Base-by-base conservation (phyloP, 768 basidiomycete species). In the Rhizopogon rudus region DNA sequence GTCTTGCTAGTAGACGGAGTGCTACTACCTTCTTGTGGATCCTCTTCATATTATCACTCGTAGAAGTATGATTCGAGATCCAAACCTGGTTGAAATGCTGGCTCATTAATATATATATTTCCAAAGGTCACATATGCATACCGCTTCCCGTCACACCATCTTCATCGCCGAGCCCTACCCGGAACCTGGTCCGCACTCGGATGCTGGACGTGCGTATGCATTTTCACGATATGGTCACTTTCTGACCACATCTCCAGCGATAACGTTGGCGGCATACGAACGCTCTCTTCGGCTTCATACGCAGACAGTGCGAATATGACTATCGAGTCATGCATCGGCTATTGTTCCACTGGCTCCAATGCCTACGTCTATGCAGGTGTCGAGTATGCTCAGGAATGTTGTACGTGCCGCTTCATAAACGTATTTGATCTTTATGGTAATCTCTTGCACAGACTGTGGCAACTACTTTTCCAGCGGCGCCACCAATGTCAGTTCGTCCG, bases 341-440 rank as follows among this genome's bases (percentile, higher is more conserved):
- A 72, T 59, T 81, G 80, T 44, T 68, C 66, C 8, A 66, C 68
- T 14, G 68, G 64, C 1, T 22, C 53, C 17, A 68, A 70, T 41
- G 35, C 68, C 5, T 88, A 75, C 64, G 68, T 84, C 55, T 88
- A 80, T 60, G 87, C 88, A 16, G 90, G 90, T 13, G 76, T 83
- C 16, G 88, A 91, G 68, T 90, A 77, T 58, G 79, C 75, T 20
- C 73, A 78, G 56, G 80, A 86, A 67, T 87, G 83, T 70, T 86
- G 84, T 85, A 66, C 56, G 79, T 63, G 44, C 5, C 56, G 35
- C 55, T 40, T 54, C 20, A 59, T 50, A 48, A 44, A 5, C 22
- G n/a, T 16, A 56, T 40, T 33, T n/a, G 37, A 45, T 50, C 40
- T 59, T 29, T 20, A 46, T 52, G 44, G 37, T 25, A 43, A 33